Evolutionary conservation across 1,284 basidiomycete genomes (phyloP).

Genomic region (Hortiboletus rubellus): DNA sequence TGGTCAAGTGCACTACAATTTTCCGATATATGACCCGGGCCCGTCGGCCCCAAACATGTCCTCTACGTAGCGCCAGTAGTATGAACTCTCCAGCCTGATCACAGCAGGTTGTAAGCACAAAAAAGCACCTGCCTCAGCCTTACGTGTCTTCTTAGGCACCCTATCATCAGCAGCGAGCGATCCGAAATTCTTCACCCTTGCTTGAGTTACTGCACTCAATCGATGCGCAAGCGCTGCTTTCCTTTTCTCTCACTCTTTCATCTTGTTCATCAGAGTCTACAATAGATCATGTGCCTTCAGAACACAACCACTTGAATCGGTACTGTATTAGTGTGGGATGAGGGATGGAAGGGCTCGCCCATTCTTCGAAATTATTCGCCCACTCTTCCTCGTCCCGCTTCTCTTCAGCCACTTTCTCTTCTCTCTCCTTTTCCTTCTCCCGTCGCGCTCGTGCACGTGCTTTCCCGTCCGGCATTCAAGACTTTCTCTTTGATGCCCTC

Average conservation of each 20-base stretch:
- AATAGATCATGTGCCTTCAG: background rate
- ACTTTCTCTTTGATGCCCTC: slow-evolving; percentile 96
- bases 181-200: slow-evolving; percentile 94
- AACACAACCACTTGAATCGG: background rate
- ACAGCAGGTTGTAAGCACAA: background rate
- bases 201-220: slow-evolving; percentile 95
- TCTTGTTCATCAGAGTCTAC: slow-evolving; percentile 77
- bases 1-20: slow-evolving; percentile 60
- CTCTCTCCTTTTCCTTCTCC: slow-evolving; percentile 86
- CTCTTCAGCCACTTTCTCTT: slow-evolving; percentile 73
- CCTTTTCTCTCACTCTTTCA: slow-evolving; percentile 82
- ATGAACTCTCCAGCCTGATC: background rate
- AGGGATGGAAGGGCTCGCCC: slow-evolving; percentile 48
- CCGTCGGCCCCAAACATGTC: slow-evolving; percentile 96
- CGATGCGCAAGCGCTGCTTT: slow-evolving; percentile 86
- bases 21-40: slow-evolving; percentile 99
- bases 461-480: slow-evolving; percentile 93
- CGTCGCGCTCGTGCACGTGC: slow-evolving; percentile 83
- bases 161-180: slow-evolving; percentile 85
- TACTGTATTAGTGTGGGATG: background rate
- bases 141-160: slow-evolving; percentile 77
- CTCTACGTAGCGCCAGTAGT: slow-evolving; percentile 49
- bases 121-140: slow-evolving; percentile 67
- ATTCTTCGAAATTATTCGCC: slow-evolving; percentile 65
- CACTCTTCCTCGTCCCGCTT: slow-evolving; percentile 80